Percentiles rank a stretch among this genome's conserved stretches.
These are phyloP conservation scores for Lithospermum erythrorhizon DNA, from an alignment of 257 asterid genomes.

Conservation along the genomic window DNA sequence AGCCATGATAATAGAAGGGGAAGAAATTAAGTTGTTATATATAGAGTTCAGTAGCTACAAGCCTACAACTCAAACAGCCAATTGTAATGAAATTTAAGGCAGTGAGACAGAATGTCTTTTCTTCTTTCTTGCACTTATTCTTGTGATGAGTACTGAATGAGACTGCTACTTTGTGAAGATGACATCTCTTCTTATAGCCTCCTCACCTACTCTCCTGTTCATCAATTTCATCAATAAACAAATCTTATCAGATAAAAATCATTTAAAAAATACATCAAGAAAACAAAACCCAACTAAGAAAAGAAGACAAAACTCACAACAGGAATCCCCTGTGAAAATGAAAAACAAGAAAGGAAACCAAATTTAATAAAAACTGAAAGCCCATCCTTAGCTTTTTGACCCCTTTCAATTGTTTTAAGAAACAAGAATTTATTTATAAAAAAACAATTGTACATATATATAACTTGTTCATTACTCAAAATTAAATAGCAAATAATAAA, in stretches of 20 bases:
- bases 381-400: constrained; percentile 6
- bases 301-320: constrained; percentile 48
- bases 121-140: constrained; percentile 3
- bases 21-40: background rate
- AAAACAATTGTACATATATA: constrained; percentile 9
- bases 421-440: background rate
- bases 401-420: constrained; percentile 16
- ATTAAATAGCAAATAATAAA: constrained; percentile 2
- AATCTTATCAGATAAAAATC: constrained; percentile 4
- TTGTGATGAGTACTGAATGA: constrained; percentile 6
- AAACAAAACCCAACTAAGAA: background rate
- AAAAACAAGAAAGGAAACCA: constrained; percentile 37
- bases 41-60: background rate
- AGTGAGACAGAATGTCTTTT: background rate
- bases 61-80: background rate
- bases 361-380: constrained; percentile 39
- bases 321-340: constrained; percentile 68
- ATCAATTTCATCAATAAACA: constrained; percentile 5
- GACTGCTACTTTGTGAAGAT: constrained; percentile 12
- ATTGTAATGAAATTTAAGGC: background rate
- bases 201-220: constrained; percentile 30
- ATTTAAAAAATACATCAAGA: background rate
- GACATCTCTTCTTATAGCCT: constrained; percentile 22
- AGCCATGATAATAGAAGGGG: constrained; percentile 16
- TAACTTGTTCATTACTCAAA: constrained; percentile 36